Evolutionary conservation across 2,329 filamentous ascomycete species (phyloP), one percentile per base, ranked within the genome.

Genomic region (Sphaceloma murrayae): DNA sequence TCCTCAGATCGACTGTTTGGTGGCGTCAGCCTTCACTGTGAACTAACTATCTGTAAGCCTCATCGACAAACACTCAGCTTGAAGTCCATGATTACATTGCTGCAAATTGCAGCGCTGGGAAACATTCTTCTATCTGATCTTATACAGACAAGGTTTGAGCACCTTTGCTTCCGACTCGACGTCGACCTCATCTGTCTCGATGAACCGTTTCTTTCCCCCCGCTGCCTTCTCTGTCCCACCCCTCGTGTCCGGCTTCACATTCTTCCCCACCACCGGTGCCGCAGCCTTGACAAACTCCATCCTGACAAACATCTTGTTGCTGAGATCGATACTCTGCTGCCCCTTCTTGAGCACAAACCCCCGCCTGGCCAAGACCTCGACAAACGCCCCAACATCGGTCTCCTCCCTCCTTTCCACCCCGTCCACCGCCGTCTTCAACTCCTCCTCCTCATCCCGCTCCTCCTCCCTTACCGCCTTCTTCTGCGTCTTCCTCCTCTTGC

Each of bases 261-360:
- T 77, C 67, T 94, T 93, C 17, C 87, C 87, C 59, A 78, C 81
- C 2, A 72, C 72, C 0, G 88, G 82, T 33, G 77, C 68, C 14
- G 77, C 78, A n/a, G 74, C 78, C 68, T 96, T 98, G 55, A 88
- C 70, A 63, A 98, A 98, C 55, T 82, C 78, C 86, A 98, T 89
- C 67, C 82, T 85, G 53, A 96, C 89, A 68, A 98, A 98, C 91
- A 98, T 98, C 67, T 83, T 93, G 67, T 98, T 98, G 46, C 74
- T 76, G 56, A 93, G 67, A 66, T 98, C 87, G 7, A 94, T 72
- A 0, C 80, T 76, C 13, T 52, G 51, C 51, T 68, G 73, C 54
- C 74, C 75, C 6, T 77, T 76, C 54, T 82, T 82, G 21, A 95
- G 72, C n/a, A 88, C 70, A 57, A 98, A 95, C 0, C 91, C 91